Evolutionary conservation across 306 rosid genomes (phyloP).

Genomic region (Begonia loranthoides): DNA sequence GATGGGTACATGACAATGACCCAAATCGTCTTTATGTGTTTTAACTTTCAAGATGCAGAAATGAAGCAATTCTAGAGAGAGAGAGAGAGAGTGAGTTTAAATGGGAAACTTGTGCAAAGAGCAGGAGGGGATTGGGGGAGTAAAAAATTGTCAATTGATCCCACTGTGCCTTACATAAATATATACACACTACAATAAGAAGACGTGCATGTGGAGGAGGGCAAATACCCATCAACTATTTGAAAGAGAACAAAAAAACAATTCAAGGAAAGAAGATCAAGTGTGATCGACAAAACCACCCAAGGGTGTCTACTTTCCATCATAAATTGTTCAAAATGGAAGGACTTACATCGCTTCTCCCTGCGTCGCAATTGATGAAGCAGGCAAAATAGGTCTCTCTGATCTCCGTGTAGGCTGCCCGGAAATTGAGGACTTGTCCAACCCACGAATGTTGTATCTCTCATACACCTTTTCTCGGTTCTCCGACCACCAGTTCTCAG

Average conservation of each 20-base stretch:
- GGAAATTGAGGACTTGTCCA: constrained; percentile 49
- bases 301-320: constrained; percentile 21
- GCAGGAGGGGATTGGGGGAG: no score
- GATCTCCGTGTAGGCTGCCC: constrained; percentile 31
- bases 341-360: constrained; percentile 14
- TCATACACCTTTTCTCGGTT: constrained; percentile 84
- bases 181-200: constrained; percentile 70
- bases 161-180: no score
- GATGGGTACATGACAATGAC: no score
- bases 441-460: constrained; percentile 61
- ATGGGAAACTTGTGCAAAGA: no score
- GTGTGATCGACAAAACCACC: background rate
- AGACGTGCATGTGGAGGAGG: constrained; percentile 34
- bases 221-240: constrained; percentile 34
- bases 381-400: constrained; percentile 40
- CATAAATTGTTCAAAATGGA: constrained; percentile 30
- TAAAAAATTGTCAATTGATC: no score
- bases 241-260: constrained; percentile 18
- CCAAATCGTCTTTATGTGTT: no score
- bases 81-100: no score
- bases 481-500: constrained; percentile 97
- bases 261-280: background rate
- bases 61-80: no score
- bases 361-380: constrained; percentile 28
- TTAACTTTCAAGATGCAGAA: no score